phyloP scores from a whole-genome alignment of 768 basidiomycete species.

The Tubosaeta sp. region DNA sequence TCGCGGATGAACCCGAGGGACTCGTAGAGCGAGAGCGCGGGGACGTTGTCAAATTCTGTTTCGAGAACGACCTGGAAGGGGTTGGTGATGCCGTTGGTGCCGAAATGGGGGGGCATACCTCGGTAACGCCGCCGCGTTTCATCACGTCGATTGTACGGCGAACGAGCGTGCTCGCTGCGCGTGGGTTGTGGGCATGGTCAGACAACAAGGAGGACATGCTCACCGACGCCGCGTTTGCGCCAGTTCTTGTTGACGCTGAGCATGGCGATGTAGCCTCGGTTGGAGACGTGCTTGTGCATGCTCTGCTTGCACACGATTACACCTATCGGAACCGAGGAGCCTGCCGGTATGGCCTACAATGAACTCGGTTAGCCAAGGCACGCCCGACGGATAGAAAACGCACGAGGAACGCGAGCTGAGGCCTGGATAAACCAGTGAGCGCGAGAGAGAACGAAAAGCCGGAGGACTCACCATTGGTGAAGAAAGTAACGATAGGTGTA shows the following conservation, averaged over 20 bases:
- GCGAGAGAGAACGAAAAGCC: neutral
- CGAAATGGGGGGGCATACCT: conserved; percentile 51
- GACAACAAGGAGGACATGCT: conserved; percentile 28
- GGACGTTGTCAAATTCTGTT: conserved; percentile 90
- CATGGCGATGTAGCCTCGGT: conserved; percentile 98
- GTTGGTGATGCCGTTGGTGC: neutral
- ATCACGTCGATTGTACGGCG: conserved; percentile 79
- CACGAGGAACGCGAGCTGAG: conserved; percentile 82
- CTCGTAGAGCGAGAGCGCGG: conserved; percentile 86
- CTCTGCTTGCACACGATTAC: conserved; percentile 98
- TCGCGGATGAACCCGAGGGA: conserved; percentile 93
- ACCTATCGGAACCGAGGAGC: conserved; percentile 62
- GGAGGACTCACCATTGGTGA: conserved; percentile 76
- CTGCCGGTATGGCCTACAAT: conserved; percentile 25
- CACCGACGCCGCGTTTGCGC: conserved; percentile 91
- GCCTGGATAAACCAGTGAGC: conserved; percentile 47
- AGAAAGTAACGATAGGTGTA: conserved; percentile 98
- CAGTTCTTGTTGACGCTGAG: conserved; percentile 81
- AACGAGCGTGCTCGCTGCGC: conserved; percentile 78
- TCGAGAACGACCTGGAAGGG: conserved; percentile 77
- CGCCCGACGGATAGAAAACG: neutral
- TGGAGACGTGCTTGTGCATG: conserved; percentile 65
- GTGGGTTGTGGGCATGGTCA: neutral
- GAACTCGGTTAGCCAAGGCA: neutral
- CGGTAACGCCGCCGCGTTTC: conserved; percentile 77